phyloP scores from a whole-genome alignment of 768 basidiomycete genomes.

The Lentinula edodes region DNA sequence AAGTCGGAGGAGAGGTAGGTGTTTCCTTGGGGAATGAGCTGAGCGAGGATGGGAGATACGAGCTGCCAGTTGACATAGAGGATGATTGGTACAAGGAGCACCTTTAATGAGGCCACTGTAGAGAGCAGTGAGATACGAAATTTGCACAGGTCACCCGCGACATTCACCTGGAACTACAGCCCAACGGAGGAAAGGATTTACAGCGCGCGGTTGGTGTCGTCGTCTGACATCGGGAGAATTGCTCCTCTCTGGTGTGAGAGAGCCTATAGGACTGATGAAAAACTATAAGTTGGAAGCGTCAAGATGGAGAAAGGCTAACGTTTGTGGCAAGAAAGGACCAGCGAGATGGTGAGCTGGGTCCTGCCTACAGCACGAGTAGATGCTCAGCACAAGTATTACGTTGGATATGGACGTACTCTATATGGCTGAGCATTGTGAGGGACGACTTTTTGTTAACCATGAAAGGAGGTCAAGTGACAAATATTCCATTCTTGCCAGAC shows the following conservation, averaged over 20 bases:
- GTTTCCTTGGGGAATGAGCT: neutral
- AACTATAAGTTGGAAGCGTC: neutral
- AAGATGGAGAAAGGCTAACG: neutral
- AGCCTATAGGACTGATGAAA: conserved; percentile 4
- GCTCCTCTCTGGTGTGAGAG: conserved; percentile 2
- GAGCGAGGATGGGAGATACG: conserved; percentile 13
- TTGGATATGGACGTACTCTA: neutral
- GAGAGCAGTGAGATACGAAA: neutral
- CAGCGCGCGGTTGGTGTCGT: neutral
- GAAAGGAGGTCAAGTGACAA: neutral
- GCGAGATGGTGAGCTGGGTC: neutral
- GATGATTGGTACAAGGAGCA: conserved; percentile 37
- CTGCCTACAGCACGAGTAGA: neutral
- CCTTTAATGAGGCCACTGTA: conserved; percentile 41
- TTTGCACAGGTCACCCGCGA: neutral
- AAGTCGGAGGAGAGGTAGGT: conserved; percentile 22
- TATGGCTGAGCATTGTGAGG: neutral
- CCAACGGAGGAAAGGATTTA: conserved; percentile 1
- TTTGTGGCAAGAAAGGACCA: neutral
- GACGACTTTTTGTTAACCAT: neutral
- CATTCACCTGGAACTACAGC: conserved; percentile 15
- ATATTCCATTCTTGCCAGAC: neutral
- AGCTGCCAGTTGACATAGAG: conserved; percentile 41
- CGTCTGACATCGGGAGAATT: neutral
- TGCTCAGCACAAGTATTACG: neutral